phyloP scores from a whole-genome alignment of 345 rosid genomes.

The Eucalyptus marginata region DNA sequence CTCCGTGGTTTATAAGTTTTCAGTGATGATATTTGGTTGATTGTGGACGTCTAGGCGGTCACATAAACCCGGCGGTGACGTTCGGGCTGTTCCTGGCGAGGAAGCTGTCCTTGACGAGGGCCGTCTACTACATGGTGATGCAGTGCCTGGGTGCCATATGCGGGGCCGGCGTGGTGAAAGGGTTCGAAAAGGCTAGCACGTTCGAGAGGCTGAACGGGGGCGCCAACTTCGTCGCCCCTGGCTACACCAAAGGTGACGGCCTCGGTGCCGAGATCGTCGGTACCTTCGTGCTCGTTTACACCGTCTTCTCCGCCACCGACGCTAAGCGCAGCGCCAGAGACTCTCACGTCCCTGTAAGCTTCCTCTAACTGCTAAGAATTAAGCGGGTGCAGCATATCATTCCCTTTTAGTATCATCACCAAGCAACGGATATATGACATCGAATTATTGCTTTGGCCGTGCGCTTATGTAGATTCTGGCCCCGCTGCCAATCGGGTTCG shows the following conservation, averaged over 20 bases:
- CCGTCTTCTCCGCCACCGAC: constrained; percentile 51
- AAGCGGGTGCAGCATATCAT: not conserved
- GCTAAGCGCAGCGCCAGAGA: constrained; percentile 48
- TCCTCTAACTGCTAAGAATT: not conserved
- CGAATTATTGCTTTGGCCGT: not conserved
- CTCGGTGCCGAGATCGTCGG: constrained; percentile 39
- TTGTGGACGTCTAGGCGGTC: constrained; percentile 12
- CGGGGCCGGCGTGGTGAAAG: constrained; percentile 47
- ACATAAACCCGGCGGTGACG: constrained; percentile 16
- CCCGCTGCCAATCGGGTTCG: constrained; percentile 55
- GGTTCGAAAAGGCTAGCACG: constrained; percentile 1
- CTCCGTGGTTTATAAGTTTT: not conserved
- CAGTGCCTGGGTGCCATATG: constrained; percentile 47
- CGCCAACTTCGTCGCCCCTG: constrained; percentile 18
- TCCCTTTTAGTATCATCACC: not conserved
- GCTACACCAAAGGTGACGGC: constrained; percentile 37
- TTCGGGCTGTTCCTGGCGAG: constrained; percentile 37
- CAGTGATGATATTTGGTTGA: not conserved
- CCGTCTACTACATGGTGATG: constrained; percentile 36
- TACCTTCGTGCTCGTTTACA: constrained; percentile 32
- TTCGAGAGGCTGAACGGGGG: constrained; percentile 15
- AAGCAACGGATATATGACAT: not conserved
- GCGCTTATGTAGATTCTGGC: constrained; percentile 36
- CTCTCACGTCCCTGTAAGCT: constrained; percentile 46
- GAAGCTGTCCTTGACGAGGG: constrained; percentile 39